phyloP scores from a whole-genome alignment of 202 grass and related monocot genomes.

The Zoysia matrella region DNA sequence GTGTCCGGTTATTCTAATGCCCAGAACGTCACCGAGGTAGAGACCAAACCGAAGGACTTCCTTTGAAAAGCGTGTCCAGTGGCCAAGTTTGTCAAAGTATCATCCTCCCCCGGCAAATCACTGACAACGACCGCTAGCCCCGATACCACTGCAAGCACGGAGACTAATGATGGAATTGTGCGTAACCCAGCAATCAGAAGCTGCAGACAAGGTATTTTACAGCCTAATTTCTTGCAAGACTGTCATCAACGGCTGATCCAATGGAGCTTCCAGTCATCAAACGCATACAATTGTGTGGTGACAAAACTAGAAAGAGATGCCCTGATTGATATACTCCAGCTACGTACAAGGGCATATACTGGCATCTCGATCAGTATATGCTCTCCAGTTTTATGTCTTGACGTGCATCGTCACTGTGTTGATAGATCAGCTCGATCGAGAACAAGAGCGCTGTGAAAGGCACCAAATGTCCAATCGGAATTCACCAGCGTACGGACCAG shows the following conservation, averaged over 20 bases:
- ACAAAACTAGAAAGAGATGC: not conserved
- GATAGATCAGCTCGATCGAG: constrained; percentile 24
- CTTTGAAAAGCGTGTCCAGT: constrained; percentile 23
- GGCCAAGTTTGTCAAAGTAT: constrained; percentile 41
- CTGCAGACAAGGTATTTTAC: too few relatives aligned
- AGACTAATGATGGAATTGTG: constrained; percentile 11
- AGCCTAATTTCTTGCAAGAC: not conserved
- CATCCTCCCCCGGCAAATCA: constrained; percentile 23
- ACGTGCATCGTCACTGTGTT: constrained; percentile 29
- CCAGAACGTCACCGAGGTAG: constrained; percentile 29
- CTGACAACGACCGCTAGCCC: not conserved
- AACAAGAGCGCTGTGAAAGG: constrained; percentile 32
- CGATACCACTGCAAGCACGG: constrained; percentile 6
- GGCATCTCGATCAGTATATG: constrained; percentile 24
- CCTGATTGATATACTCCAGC: not conserved
- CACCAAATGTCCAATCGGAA: constrained; percentile 26
- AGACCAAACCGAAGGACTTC: not conserved
- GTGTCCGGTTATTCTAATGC: not conserved
- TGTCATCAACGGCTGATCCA: too few relatives aligned
- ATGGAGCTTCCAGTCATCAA: too few relatives aligned
- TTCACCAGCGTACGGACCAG: constrained; percentile 4
- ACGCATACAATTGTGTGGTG: too few relatives aligned
- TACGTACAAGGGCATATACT: too few relatives aligned
- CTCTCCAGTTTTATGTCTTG: constrained; percentile 2
- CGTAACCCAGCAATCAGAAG: not conserved